Base-by-base conservation (phyloP, 345 rosid genomes). In the Raphanus raphanistrum region DNA sequence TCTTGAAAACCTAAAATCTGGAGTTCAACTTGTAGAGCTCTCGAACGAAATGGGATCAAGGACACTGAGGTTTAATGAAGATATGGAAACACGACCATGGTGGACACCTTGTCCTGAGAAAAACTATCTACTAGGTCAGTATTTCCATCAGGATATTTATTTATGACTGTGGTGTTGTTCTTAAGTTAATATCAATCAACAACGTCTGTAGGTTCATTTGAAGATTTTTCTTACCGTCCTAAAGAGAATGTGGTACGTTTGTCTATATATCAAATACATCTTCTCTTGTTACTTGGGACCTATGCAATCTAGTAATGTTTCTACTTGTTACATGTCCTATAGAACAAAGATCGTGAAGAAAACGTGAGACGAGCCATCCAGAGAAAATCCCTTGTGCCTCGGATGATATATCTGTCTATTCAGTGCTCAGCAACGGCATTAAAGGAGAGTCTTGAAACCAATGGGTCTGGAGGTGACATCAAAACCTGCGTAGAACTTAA, bases 41-140 rank as follows among this genome's bases (percentile, higher is more conserved):
- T 86, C 96, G 5, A 82, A 88, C 75, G 96, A 92, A 85, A 88
- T 91, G 78, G 90, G 88, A 60, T 87, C 92, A 28, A 89, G 83
- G 78, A 82, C 85, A 21, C 71, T 91, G 84, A 87, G 86, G 63
- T 88, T 88, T 77, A 91, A 95, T 85, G 98, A 95, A 81, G 99
- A 95, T 85, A 84, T 93, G 71, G 87, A 86, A 75, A 82, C 94
- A 66, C 86, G 97, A 43, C 99, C 99, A 73, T 95, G 98, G 98
- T 95, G 99, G 98, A 91, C 97, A 10, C 99, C 98, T 79, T 81
- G 80, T 79, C 79, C 93, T 36, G 94, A 83, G 76, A 90, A 86
- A 83, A 95, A 95, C 79, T 85, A 88, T 84, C 88, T 95, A 16
- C 84, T 90, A 81, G 99, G 99, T 91, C 66, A 59, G 90, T 74